Conservation (phyloP, 1,284 basidiomycete species). For the Cystobasidium pallidum region DNA sequence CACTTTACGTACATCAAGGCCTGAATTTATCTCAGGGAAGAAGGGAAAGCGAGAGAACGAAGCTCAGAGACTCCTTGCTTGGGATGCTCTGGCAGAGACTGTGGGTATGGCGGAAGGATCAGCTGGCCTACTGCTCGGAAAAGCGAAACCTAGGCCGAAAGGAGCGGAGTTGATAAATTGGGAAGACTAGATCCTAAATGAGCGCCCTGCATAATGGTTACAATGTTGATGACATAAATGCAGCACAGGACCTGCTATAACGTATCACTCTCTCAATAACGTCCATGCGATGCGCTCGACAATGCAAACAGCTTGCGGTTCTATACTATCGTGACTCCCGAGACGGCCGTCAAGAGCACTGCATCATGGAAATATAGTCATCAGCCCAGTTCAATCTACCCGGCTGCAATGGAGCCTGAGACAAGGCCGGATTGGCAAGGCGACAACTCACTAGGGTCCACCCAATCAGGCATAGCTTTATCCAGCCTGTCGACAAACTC, state of each 20-base stretch:
- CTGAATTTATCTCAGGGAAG: constrained; percentile 14
- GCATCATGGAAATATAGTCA: background rate
- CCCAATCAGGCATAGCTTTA: constrained; percentile 47
- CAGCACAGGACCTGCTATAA: background rate
- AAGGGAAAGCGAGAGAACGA: constrained; percentile 7
- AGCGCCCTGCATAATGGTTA: background rate
- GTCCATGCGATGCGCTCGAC: background rate
- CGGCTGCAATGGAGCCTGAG: too few relatives aligned
- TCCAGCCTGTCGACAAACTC: constrained; percentile 50
- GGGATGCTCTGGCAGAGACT: constrained; percentile 32
- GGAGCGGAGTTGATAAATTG: background rate
- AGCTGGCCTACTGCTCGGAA: constrained; percentile 24
- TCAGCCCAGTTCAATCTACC: background rate
- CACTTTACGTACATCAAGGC: constrained; percentile 18
- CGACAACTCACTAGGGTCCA: constrained; percentile 50
- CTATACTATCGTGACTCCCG: constrained; percentile 49
- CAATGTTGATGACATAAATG: background rate
- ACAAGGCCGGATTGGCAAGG: too few relatives aligned
- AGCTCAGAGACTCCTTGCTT: constrained; percentile 29
- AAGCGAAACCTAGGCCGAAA: constrained; percentile 20
- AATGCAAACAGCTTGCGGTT: background rate
- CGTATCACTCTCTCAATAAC: background rate
- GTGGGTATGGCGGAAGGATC: constrained; percentile 40
- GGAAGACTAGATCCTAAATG: background rate
- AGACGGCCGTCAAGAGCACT: constrained; percentile 51